Evolutionary conservation across 805 yeast genomes (phyloP), one percentile per base, ranked within the genome.

Genomic region (Starmerella davenportii): DNA sequence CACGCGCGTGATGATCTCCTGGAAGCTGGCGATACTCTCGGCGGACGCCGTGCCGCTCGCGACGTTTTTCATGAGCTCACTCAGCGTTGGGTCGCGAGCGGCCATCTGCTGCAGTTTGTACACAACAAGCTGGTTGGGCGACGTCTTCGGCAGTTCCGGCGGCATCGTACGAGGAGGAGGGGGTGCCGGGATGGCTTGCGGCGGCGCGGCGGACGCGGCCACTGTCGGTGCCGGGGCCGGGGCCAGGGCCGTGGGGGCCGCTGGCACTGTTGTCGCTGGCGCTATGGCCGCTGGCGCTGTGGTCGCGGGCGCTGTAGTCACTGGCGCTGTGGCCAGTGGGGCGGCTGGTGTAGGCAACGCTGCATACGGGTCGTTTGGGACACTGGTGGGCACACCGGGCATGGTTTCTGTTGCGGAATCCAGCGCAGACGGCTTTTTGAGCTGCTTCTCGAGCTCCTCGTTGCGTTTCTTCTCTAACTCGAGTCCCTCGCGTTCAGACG

Each of bases 51-150:
- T 66, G 4, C 93, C 93, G 40, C 76, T 69, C 0, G 96, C 95
- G 2, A 87, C 95, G 4, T 67, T 69, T 44, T 76, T 74, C 95
- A 87, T 84, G 38, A 87, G 60, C 1, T 67, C 58, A 45, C 74
- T 77, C 36, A 87, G 58, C 4, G 74, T 66, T 0, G 72, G 65
- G 51, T 84, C 92, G 4, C 66, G 64, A 30, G 77, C 68, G 0
- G 95, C 95, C 58, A 87, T 74, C 1, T 77, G 65, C 51, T 85
- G 85, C 51, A 87, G 66, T 49, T 82, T 79, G 3, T 79, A 73
- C 48, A 87, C 82, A 79, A 87, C 81, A 44, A 77, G 71, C 31
- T 77, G 76, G 50, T 79, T 77, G 37, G 46, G 50, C 0, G 51
- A 43, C 13, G 44, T 40, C 15, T 9, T 16, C 3, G 41, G 17